Percentiles rank a stretch among this genome's conserved stretches.
These are phyloP conservation scores for Tylopilus intermedius DNA, from an alignment of 768 basidiomycete species.

Conservation along the genomic window DNA sequence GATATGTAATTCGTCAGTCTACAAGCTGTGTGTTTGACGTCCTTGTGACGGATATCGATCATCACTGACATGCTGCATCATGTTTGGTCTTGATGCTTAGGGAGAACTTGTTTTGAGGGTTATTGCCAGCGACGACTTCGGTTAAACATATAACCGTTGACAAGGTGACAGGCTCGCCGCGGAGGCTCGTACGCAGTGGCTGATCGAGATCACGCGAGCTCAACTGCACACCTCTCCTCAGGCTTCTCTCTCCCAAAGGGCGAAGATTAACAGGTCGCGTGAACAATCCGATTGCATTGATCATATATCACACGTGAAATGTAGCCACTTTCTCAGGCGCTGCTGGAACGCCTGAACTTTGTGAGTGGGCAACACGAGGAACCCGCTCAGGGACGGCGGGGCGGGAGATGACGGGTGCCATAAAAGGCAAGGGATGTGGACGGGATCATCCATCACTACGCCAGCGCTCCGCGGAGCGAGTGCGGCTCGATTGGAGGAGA, in stretches of 20 bases:
- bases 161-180: not conserved
- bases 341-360: slow-evolving; percentile 13
- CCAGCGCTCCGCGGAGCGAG: slow-evolving; percentile 20
- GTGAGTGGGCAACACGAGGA: slow-evolving; percentile 10
- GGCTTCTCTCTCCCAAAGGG: not conserved
- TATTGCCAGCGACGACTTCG: not conserved
- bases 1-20: slow-evolving; percentile 11
- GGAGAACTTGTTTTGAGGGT: not conserved
- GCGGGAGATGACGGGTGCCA: slow-evolving; percentile 10
- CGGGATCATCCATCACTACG: slow-evolving; percentile 9
- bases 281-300: not conserved
- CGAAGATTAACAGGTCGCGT: not conserved
- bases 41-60: not conserved
- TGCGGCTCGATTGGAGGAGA: not conserved
- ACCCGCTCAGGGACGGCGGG: slow-evolving; percentile 24
- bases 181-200: not conserved
- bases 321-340: not conserved
- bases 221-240: not conserved
- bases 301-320: not conserved
- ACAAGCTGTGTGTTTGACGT: not conserved
- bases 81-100: slow-evolving; percentile 1
- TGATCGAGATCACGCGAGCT: slow-evolving; percentile 6
- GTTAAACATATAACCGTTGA: slow-evolving; percentile 5
- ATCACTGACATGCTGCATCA: not conserved
- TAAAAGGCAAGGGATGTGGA: slow-evolving; percentile 8